A percentile compares a stretch with the other conserved stretches of the same genome.
phyloP scores from a whole-genome alignment of 305 asterid genomes.

The Fraxinus sp. region DNA sequence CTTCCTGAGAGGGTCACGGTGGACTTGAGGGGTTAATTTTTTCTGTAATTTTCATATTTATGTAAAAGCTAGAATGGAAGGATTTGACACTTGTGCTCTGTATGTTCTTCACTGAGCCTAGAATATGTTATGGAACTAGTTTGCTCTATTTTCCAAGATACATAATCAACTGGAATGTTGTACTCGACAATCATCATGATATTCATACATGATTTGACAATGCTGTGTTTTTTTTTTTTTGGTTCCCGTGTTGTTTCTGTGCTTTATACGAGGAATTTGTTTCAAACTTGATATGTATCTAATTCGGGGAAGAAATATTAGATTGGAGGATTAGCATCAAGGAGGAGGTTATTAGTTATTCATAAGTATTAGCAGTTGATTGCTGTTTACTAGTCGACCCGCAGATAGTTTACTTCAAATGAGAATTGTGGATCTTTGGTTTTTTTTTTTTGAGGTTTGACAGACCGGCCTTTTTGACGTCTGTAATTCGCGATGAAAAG shows the following conservation, averaged over 20 bases:
- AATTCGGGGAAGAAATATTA: not conserved
- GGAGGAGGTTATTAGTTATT: not conserved
- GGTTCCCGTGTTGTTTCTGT: not conserved
- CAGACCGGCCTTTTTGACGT: not conserved
- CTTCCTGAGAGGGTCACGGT: not conserved
- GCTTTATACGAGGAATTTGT: not conserved
- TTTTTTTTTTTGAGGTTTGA: not conserved
- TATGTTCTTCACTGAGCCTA: not conserved
- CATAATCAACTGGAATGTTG: not conserved
- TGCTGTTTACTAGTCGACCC: not conserved
- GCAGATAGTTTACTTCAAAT: not conserved
- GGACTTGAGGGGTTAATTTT: not conserved
- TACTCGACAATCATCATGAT: not conserved
- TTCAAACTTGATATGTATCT: not conserved
- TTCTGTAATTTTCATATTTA: not conserved
- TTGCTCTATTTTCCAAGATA: not conserved
- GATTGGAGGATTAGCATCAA: not conserved
- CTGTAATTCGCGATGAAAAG: not conserved
- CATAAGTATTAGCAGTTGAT: not conserved
- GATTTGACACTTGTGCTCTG: not conserved
- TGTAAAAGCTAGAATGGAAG: not conserved
- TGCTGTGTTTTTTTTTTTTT: too few species aligned
- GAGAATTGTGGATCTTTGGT: not conserved
- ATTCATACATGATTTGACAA: not conserved
- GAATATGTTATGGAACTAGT: not conserved